A percentile compares a stretch with the other conserved stretches of the same genome.
These are phyloP conservation scores for Fusarium mundagurra DNA, from an alignment of 2,329 filamentous ascomycete genomes.

Conservation along the genomic window DNA sequence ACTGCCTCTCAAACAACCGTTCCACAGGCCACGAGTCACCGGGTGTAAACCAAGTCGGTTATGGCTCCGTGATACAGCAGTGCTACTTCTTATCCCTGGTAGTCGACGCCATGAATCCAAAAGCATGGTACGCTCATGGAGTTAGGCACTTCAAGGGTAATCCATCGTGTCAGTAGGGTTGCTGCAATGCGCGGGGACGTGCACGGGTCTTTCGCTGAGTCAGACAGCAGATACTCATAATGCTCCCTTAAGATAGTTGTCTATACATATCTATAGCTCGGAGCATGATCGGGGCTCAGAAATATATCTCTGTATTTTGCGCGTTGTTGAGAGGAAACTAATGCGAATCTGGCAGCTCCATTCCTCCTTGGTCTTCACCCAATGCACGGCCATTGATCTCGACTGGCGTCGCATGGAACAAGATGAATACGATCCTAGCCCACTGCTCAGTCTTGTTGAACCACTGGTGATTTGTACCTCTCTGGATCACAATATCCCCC, in stretches of 20 bases:
- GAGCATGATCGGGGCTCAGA: accelerated
- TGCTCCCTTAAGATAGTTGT: neutral
- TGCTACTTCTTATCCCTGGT: neutral
- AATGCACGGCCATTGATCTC: neutral
- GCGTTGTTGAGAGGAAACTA: neutral
- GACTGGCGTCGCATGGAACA: neutral
- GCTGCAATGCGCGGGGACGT: neutral
- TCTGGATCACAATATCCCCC: constrained; percentile 6
- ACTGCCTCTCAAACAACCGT: neutral
- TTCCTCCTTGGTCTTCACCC: neutral
- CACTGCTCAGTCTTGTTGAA: neutral
- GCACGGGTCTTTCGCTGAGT: neutral
- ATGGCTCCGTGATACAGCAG: neutral
- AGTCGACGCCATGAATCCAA: neutral
- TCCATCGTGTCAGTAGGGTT: neutral
- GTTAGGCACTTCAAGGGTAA: neutral
- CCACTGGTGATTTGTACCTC: constrained; percentile 20
- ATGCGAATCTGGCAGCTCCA: neutral
- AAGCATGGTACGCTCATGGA: neutral
- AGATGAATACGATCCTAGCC: constrained; percentile 1
- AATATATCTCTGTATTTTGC: no score
- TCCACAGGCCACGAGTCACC: neutral
- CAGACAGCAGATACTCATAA: accelerated
- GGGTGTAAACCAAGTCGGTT: neutral
- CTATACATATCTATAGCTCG: no score